phyloP scores from a whole-genome alignment of 208 protist genomes.

The Trypanosoma congolense region DNA sequence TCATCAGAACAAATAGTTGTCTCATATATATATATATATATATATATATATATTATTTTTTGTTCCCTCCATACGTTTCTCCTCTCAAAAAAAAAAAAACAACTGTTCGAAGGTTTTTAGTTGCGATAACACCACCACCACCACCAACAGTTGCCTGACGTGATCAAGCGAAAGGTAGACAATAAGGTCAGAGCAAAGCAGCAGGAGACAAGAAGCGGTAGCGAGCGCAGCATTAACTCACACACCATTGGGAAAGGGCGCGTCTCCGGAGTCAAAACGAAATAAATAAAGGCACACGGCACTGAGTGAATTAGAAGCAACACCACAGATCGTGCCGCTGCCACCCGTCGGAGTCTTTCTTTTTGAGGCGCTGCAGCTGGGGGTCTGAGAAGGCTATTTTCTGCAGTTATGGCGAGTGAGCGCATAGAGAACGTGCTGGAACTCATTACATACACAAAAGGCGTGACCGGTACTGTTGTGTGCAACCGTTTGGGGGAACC shows the following conservation, averaged over 20 bases:
- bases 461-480: conserved; percentile 73
- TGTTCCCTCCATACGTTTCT: conserved; percentile 2
- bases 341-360: too few relatives aligned
- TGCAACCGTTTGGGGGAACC: conserved; percentile 65
- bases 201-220: not conserved
- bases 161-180: not conserved
- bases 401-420: conserved; percentile 33
- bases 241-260: too few relatives aligned
- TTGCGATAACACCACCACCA: not conserved
- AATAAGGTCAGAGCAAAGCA: not conserved
- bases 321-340: too few relatives aligned
- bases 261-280: too few relatives aligned
- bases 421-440: conserved; percentile 73
- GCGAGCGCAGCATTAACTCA: too few relatives aligned
- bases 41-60: conserved; percentile 20
- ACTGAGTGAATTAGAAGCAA: too few relatives aligned
- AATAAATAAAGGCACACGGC: too few relatives aligned
- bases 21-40: conserved; percentile 16
- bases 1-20: conserved; percentile 1
- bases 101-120: not conserved
- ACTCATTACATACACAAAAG: conserved; percentile 82
- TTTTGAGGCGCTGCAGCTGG: too few relatives aligned
- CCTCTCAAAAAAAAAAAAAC: not conserved
- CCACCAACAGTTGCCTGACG: not conserved
- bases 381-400: too few relatives aligned